These are phyloP conservation scores for Botryosphaeria agaves DNA, from an alignment of 2,329 filamentous ascomycete genomes.

Conservation along the genomic window DNA sequence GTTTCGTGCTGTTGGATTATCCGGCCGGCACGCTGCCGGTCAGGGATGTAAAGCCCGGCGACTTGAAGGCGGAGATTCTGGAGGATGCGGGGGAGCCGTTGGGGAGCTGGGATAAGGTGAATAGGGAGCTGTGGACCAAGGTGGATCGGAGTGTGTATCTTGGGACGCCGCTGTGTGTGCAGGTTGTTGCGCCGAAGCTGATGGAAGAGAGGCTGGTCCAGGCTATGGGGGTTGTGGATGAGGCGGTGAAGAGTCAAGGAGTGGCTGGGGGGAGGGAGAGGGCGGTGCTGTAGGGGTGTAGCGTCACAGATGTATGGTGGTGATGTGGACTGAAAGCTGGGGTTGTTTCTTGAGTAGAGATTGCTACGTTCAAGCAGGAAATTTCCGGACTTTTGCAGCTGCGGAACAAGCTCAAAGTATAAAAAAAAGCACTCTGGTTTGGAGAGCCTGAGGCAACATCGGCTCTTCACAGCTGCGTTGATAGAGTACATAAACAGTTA, in stretches of 20 bases:
- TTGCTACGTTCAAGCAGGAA: too few relatives aligned
- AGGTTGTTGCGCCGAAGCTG: constrained; percentile 37
- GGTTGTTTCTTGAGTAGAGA: too few relatives aligned
- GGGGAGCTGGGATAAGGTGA: constrained; percentile 42
- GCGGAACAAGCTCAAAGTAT: too few relatives aligned
- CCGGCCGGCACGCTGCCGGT: constrained; percentile 41
- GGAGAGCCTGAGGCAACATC: too few relatives aligned
- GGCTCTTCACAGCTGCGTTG: too few relatives aligned
- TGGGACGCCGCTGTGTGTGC: constrained; percentile 35
- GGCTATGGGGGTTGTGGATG: constrained; percentile 36
- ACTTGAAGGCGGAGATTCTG: constrained; percentile 31
- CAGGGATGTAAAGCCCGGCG: constrained; percentile 27
- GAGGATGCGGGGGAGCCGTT: constrained; percentile 17
- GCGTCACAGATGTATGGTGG: too few relatives aligned
- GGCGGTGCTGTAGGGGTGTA: constrained; percentile 2
- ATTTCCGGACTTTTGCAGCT: too few relatives aligned
- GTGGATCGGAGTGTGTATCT: constrained; percentile 37
- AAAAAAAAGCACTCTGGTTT: too few relatives aligned
- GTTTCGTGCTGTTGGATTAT: constrained; percentile 45
- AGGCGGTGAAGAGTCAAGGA: constrained; percentile 15
- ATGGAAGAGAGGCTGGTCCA: constrained; percentile 35
- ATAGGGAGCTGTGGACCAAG: constrained; percentile 38
- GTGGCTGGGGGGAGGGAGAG: background rate
- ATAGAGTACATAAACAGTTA: too few relatives aligned
- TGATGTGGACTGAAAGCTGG: too few relatives aligned